phyloP scores from a whole-genome alignment of 169 alveolate genomes.

The Cryptosporidium andersoni region DNA sequence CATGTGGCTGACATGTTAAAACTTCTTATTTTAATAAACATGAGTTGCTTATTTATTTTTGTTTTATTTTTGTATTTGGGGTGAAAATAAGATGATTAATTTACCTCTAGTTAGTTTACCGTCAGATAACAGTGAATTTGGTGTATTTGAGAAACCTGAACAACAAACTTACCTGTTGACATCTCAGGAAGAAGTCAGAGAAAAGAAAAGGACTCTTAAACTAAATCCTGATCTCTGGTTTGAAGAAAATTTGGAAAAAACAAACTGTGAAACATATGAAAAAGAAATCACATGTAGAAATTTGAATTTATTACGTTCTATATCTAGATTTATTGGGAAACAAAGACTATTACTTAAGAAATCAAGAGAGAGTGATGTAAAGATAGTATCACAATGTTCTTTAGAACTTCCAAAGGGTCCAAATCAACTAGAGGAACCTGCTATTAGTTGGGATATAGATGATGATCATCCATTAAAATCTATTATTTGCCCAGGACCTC shows the following conservation, averaged over 20 bases:
- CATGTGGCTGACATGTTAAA: too few relatives aligned
- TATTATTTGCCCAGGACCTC: conserved; percentile 59
- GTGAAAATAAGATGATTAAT: conserved; percentile 5
- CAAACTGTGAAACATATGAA: conserved; percentile 48
- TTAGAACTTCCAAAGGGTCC: conserved; percentile 50
- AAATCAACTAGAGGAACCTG: conserved; percentile 48
- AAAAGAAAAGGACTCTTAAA: conserved; percentile 18
- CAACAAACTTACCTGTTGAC: conserved; percentile 1
- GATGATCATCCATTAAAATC: conserved; percentile 65
- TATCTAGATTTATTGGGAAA: conserved; percentile 56
- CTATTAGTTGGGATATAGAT: conserved; percentile 60
- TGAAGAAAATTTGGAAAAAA: conserved; percentile 53
- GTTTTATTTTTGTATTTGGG: background rate
- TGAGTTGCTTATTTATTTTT: too few relatives aligned
- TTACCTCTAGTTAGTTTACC: conserved; percentile 26
- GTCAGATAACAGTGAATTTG: background rate
- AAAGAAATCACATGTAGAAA: conserved; percentile 65
- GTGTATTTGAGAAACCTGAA: conserved; percentile 59
- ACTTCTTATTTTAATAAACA: too few relatives aligned
- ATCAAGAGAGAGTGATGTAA: conserved; percentile 29
- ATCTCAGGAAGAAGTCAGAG: background rate
- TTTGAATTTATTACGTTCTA: conserved; percentile 24
- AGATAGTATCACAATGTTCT: conserved; percentile 4
- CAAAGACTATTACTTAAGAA: conserved; percentile 33
- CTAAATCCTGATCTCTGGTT: conserved; percentile 68